Percentiles rank a stretch among this genome's conserved stretches.
Conservation (phyloP, 2,329 filamentous ascomycete genomes). For the Aureobasidium sp. region DNA sequence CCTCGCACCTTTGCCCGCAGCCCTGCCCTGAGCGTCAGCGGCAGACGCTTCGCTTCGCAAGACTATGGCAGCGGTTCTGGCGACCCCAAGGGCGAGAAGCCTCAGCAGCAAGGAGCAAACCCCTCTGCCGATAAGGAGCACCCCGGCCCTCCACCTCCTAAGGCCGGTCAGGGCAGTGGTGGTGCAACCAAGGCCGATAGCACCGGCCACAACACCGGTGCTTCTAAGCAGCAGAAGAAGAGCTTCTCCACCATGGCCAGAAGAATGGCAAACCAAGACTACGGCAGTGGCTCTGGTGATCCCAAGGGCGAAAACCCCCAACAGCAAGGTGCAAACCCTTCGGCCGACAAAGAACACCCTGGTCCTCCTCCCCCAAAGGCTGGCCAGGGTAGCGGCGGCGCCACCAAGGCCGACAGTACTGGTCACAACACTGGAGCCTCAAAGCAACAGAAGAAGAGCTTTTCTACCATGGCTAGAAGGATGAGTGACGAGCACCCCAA, state of each 20-base stretch:
- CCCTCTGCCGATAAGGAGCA: constrained; percentile 37
- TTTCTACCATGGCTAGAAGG: constrained; percentile 7
- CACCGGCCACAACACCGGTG: constrained; percentile 17
- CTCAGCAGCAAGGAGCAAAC: constrained; percentile 36
- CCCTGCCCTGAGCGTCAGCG: constrained; percentile 15
- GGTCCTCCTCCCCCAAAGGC: constrained; percentile 39
- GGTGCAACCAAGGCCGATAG: constrained; percentile 25
- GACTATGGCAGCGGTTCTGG: constrained; percentile 35
- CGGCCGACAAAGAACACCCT: constrained; percentile 38
- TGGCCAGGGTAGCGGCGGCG: constrained; percentile 30
- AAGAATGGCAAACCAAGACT: constrained; percentile 27
- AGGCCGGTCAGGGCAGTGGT: constrained; percentile 31
- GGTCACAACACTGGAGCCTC: constrained; percentile 18
- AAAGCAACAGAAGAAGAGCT: constrained; percentile 16
- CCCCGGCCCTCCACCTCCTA: constrained; percentile 38
- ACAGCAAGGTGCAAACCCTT: constrained; percentile 34
- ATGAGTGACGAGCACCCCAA: constrained; percentile 14
- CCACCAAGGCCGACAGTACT: constrained; percentile 23
- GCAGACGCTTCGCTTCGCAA: constrained; percentile 30
- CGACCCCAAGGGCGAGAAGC: constrained; percentile 38
- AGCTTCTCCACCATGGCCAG: constrained; percentile 13
- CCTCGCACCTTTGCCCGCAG: constrained; percentile 20
- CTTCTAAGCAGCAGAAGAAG: constrained; percentile 17
- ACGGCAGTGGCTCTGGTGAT: constrained; percentile 37
- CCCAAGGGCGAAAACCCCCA: constrained; percentile 39